phyloP scores from a whole-genome alignment of 2,329 filamentous ascomycete species.

The Scytalidium lignicola region DNA sequence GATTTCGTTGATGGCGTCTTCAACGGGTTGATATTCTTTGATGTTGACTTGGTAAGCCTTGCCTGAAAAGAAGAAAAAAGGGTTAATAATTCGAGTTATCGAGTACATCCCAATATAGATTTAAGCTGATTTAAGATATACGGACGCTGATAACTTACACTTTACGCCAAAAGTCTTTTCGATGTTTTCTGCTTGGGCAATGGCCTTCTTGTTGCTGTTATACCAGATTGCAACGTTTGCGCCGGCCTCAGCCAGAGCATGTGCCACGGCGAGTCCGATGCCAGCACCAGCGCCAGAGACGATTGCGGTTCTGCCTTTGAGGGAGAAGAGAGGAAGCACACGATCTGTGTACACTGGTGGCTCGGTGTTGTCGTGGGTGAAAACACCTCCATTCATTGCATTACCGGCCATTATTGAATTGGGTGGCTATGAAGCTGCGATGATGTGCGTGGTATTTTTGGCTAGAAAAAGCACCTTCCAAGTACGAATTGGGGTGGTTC shows the following conservation, averaged over 20 bases:
- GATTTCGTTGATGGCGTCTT: slow-evolving; percentile 45
- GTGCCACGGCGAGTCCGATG: slow-evolving; percentile 60
- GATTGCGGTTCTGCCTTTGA: slow-evolving; percentile 66
- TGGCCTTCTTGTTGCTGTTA: slow-evolving; percentile 61
- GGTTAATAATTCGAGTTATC: slow-evolving; percentile 4
- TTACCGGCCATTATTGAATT: slow-evolving; percentile 9
- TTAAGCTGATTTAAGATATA: too few species aligned
- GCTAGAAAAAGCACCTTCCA: too few species aligned
- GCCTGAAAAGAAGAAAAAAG: slow-evolving; percentile 32
- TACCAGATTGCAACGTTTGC: slow-evolving; percentile 71
- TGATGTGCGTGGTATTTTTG: background rate
- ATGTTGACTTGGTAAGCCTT: slow-evolving; percentile 60
- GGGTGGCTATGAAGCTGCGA: background rate
- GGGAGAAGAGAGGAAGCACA: slow-evolving; percentile 62
- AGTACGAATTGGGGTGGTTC: background rate
- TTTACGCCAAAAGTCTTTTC: slow-evolving; percentile 62
- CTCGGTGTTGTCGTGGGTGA: slow-evolving; percentile 52
- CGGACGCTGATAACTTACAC: slow-evolving; percentile 39
- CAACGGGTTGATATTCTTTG: slow-evolving; percentile 45
- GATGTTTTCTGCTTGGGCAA: slow-evolving; percentile 57
- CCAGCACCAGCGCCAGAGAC: slow-evolving; percentile 66
- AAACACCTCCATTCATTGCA: slow-evolving; percentile 36
- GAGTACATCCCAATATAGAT: too few species aligned
- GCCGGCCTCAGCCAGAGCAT: slow-evolving; percentile 63
- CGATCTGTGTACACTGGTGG: slow-evolving; percentile 39